These are phyloP conservation scores for Ulota crispa DNA, from an alignment of 225 moss, liverwort and hornwort genomes.

Conservation along the genomic window DNA sequence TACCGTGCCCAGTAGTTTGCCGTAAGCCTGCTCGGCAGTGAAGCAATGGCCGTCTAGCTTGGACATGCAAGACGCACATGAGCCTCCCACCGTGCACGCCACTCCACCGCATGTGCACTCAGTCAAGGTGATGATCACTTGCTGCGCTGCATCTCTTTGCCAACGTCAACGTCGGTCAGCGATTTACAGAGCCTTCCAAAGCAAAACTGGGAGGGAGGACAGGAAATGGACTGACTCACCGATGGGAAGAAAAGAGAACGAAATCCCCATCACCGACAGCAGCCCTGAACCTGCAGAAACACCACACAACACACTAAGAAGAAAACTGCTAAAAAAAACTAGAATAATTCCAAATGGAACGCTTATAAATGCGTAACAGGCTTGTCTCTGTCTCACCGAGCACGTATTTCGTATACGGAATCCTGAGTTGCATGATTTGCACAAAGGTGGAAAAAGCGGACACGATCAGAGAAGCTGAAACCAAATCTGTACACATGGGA, in stretches of 20 bases:
- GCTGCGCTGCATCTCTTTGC: constrained; percentile 51
- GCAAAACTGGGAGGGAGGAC: too few relatives aligned
- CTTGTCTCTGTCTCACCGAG: constrained; percentile 40
- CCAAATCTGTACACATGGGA: constrained; percentile 51
- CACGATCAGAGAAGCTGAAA: constrained; percentile 68
- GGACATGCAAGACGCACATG: constrained; percentile 45
- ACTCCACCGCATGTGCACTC: constrained; percentile 55
- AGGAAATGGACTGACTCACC: constrained; percentile 35
- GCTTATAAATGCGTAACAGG: neutral
- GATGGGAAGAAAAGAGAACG: constrained; percentile 63
- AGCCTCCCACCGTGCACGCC: constrained; percentile 45
- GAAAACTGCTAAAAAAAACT: neutral
- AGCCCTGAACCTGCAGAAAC: constrained; percentile 55
- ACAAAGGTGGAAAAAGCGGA: constrained; percentile 59
- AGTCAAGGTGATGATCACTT: constrained; percentile 50
- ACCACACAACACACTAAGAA: neutral
- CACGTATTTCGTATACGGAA: constrained; percentile 54
- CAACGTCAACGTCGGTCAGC: neutral
- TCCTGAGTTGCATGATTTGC: constrained; percentile 51
- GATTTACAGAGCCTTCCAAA: neutral
- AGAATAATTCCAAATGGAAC: neutral
- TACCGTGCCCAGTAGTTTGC: constrained; percentile 70
- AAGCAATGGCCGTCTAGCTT: constrained; percentile 29
- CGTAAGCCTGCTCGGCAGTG: constrained; percentile 47
- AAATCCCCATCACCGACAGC: constrained; percentile 69